phyloP scores from a whole-genome alignment of 2,329 filamentous ascomycete species.

The Blastomyces percursus region DNA sequence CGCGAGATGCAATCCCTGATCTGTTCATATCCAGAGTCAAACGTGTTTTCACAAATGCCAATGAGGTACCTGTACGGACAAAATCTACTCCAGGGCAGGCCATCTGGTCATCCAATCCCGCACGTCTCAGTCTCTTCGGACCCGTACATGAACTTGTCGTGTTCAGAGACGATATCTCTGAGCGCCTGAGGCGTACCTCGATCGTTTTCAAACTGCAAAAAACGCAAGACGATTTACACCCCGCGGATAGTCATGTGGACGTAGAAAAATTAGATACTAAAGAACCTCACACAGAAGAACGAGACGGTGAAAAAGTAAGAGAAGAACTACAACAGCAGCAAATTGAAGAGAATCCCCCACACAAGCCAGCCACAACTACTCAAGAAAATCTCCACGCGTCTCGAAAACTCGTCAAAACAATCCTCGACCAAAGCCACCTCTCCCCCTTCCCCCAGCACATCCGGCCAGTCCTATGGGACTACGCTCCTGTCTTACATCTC shows the following conservation, averaged over 20 bases:
- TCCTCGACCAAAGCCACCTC: conserved; percentile 82
- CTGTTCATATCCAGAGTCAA: conserved; percentile 82
- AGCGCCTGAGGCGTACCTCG: conserved; percentile 63
- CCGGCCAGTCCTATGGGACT: conserved; percentile 85
- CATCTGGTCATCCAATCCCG: conserved; percentile 82
- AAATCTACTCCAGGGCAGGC: conserved; percentile 51
- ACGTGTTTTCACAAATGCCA: conserved; percentile 71
- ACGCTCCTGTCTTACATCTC: conserved; percentile 60
- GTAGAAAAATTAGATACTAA: background rate
- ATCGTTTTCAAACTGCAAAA: conserved; percentile 52
- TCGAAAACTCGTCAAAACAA: conserved; percentile 73
- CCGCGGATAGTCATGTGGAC: background rate
- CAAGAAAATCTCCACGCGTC: conserved; percentile 39
- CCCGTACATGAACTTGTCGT: conserved; percentile 78
- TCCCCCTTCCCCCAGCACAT: conserved; percentile 72
- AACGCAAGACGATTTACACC: conserved; percentile 14
- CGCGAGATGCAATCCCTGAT: conserved; percentile 55
- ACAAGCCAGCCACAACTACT: background rate
- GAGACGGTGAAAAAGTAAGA: background rate
- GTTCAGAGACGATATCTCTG: conserved; percentile 75
- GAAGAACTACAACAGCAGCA: background rate
- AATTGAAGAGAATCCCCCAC: background rate
- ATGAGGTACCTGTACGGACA: conserved; percentile 42
- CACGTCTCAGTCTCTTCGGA: conserved; percentile 72
- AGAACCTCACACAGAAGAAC: background rate